A percentile compares a stretch with the other conserved stretches of the same genome.
phyloP scores from a whole-genome alignment of 805 yeast genomes.

The Ogataea allantospora region DNA sequence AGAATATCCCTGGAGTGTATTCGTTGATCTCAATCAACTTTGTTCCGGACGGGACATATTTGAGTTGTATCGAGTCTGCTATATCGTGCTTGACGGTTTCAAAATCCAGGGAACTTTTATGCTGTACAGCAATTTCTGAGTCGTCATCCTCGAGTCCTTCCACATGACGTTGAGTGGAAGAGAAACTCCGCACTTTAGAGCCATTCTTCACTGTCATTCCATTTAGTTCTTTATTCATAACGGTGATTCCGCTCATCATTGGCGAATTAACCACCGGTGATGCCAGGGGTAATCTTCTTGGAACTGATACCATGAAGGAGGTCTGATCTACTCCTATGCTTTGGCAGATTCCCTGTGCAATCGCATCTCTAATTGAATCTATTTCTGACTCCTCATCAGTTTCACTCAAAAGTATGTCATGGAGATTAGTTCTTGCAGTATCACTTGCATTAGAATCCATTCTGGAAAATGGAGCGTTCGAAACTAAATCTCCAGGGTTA shows the following conservation, averaged over 20 bases:
- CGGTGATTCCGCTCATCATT: slow-evolving; percentile 19
- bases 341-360: slow-evolving; percentile 69
- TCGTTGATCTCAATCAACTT: slow-evolving; percentile 63
- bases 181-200: slow-evolving; percentile 15
- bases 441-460: slow-evolving; percentile 11
- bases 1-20: slow-evolving; percentile 71
- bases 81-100: slow-evolving; percentile 55
- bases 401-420: not conserved
- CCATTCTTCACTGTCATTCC: not conserved
- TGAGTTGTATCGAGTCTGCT: slow-evolving; percentile 57
- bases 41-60: slow-evolving; percentile 50
- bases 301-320: slow-evolving; percentile 12
- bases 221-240: slow-evolving; percentile 6
- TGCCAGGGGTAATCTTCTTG: slow-evolving; percentile 13
- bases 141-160: slow-evolving; percentile 13
- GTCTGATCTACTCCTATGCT: slow-evolving; percentile 59
- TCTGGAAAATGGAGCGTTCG: slow-evolving; percentile 65
- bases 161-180: slow-evolving; percentile 1
- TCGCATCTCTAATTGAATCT: slow-evolving; percentile 51
- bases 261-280: slow-evolving; percentile 26
- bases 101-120: slow-evolving; percentile 37
- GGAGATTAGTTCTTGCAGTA: slow-evolving; percentile 25
- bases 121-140: slow-evolving; percentile 16
- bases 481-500: slow-evolving; percentile 83
- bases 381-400: slow-evolving; percentile 54